Base-by-base conservation (phyloP, 345 rosid genomes). In the Bruguiera sexangula region DNA sequence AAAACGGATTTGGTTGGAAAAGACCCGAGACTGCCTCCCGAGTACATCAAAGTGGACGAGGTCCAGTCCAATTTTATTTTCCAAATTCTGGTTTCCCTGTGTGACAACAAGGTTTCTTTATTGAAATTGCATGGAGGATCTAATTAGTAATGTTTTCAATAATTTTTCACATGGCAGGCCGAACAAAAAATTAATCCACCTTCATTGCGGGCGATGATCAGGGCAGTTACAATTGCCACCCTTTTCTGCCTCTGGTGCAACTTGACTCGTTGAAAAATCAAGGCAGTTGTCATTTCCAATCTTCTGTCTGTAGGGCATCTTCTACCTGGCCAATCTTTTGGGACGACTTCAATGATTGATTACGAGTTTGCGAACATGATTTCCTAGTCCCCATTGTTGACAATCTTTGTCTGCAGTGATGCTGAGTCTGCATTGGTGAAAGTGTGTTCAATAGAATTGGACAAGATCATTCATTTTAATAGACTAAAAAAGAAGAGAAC, bases 41-140 rank as follows among this genome's bases (percentile, higher is more conserved):
- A 97, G 67, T 91, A 85, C 85, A 87, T 83, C 73, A 89, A 85
- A 78, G 60, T 91, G 81, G 97, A 91, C 64, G 85, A 89, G 96
- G 98, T 89, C 58, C 5, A 3, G 24, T 64, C 46, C 5, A 32
- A 20, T 21, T 54, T 48, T 6, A 24, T 46, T 50, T 36, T 18
- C 62, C 8, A 24, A 60, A 26, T 21, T 62, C 27, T 63, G 51
- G 46, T 72, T 39, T 68, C 16, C 10, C 62, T 19, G 26, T 62
- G 52, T 19, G 43, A 27, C 30, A 19, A 2, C 6, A 22, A 16
- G 34, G 4, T 22, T 3, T 57, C 24, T 19, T 43, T 13, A 18
- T 52, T 34, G 8, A 34, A 68, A 60, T 9, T 43, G 39, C 34
- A 21, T 22, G 46, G 29, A 39, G 48, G 60, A 19, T 27, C 60